phyloP scores from a whole-genome alignment of 73 alveolate species.

The Uronychia binucleata region DNA sequence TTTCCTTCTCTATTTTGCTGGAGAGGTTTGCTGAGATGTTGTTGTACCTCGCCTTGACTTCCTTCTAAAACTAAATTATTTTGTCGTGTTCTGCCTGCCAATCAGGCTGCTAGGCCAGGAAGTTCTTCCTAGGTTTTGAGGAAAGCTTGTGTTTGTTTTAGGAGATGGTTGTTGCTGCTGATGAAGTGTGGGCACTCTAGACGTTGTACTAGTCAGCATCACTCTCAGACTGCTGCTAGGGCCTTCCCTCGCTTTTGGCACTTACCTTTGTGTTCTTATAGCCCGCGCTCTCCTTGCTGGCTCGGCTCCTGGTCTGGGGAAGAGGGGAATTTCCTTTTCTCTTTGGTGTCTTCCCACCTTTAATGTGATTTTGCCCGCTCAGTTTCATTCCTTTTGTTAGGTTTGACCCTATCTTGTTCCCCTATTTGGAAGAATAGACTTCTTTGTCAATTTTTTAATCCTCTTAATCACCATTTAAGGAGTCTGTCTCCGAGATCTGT shows the following conservation, averaged over 20 bases:
- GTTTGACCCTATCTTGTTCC: not conserved
- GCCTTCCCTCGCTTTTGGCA: not conserved
- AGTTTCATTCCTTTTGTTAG: not conserved
- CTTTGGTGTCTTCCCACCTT: not conserved
- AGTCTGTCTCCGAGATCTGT: not conserved
- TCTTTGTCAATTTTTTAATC: not conserved
- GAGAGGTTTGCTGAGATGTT: slow-evolving; percentile 14
- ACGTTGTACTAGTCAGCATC: not conserved
- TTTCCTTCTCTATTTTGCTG: slow-evolving; percentile 11
- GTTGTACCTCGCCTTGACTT: slow-evolving; percentile 37
- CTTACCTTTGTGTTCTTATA: not conserved
- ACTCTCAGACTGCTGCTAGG: not conserved
- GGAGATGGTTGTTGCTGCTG: not conserved
- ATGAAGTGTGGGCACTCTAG: not conserved
- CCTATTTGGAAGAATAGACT: not conserved
- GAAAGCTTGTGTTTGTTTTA: slow-evolving; percentile 5
- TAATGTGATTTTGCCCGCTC: too few species aligned
- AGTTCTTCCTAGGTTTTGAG: slow-evolving; percentile 18
- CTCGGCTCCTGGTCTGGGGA: not conserved
- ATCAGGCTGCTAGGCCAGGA: slow-evolving; percentile 9
- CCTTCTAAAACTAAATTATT: slow-evolving; percentile 14
- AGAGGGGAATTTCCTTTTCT: not conserved
- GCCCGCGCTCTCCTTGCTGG: not conserved
- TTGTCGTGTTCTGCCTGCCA: slow-evolving; percentile 20
- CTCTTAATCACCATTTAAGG: not conserved